phyloP scores from a whole-genome alignment of 2,329 filamentous ascomycete genomes.

The Biscogniauxia marginata region DNA sequence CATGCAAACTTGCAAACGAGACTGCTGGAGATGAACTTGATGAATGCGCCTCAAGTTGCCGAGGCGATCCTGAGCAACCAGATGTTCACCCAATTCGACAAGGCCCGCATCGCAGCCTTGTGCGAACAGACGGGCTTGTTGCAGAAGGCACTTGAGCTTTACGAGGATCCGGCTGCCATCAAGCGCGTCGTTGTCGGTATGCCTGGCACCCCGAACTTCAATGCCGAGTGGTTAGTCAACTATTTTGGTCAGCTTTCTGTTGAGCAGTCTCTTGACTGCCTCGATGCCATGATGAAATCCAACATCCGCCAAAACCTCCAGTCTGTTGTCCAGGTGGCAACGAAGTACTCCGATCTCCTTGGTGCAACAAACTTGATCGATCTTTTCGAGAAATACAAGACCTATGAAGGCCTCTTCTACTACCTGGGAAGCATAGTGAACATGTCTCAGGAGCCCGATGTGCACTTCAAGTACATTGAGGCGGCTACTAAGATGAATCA shows the following conservation, averaged over 20 bases:
- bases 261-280: slow-evolving; percentile 88
- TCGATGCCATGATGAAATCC: slow-evolving; percentile 92
- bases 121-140: slow-evolving; percentile 90
- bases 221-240: slow-evolving; percentile 83
- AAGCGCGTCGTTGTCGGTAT: slow-evolving; percentile 89
- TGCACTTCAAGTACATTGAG: slow-evolving; percentile 99
- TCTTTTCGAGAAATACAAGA: slow-evolving; percentile 96
- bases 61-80: slow-evolving; percentile 97
- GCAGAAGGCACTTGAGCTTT: slow-evolving; percentile 88
- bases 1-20: slow-evolving; percentile 92
- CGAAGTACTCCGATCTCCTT: slow-evolving; percentile 95
- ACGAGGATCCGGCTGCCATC: slow-evolving; percentile 83
- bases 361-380: slow-evolving; percentile 86
- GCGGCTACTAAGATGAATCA: slow-evolving; percentile 92
- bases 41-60: slow-evolving; percentile 95
- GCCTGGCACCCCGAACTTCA: slow-evolving; percentile 78
- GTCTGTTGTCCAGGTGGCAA: slow-evolving; percentile 90
- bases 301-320: slow-evolving; percentile 98
- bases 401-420: slow-evolving; percentile 94
- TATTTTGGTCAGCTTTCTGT: slow-evolving; percentile 96
- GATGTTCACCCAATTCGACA: slow-evolving; percentile 98
- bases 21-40: slow-evolving; percentile 94
- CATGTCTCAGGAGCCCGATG: slow-evolving; percentile 89
- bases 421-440: slow-evolving; percentile 98
- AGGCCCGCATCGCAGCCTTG: slow-evolving; percentile 79